phyloP scores from a whole-genome alignment of 2,329 filamentous ascomycete species.

The Coniochaeta pulveracea region DNA sequence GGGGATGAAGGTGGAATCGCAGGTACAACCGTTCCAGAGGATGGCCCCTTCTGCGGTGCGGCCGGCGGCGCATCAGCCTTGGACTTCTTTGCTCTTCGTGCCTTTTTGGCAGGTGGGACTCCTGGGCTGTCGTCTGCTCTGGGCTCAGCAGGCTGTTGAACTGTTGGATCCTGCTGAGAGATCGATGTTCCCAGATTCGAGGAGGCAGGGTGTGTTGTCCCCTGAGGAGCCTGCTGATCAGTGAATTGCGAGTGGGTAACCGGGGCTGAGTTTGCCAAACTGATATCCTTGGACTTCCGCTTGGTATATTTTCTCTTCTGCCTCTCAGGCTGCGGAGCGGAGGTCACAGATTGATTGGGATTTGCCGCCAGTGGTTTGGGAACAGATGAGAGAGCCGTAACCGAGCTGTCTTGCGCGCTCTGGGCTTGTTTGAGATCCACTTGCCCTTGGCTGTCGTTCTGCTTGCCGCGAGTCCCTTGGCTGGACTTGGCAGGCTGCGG shows the following conservation, averaged over 20 bases:
- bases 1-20: conserved; percentile 4
- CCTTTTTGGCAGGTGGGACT: conserved; percentile 23
- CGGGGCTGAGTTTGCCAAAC: neutral
- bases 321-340: neutral
- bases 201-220: neutral
- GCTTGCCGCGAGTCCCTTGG: neutral
- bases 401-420: neutral
- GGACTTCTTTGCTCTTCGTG: conserved; percentile 21
- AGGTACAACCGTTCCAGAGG: neutral
- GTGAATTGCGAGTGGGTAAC: neutral
- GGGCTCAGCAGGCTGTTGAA: neutral
- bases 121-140: conserved; percentile 7
- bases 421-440: too few species aligned
- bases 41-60: too few species aligned
- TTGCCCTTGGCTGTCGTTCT: neutral
- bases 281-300: neutral
- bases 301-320: conserved; percentile 1
- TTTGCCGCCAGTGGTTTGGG: neutral
- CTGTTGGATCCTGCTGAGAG: conserved; percentile 1
- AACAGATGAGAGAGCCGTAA: neutral
- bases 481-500: neutral
- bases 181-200: neutral
- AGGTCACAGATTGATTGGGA: too few species aligned
- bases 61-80: neutral
- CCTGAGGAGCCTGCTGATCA: conserved; percentile 1